A percentile compares a stretch with the other conserved stretches of the same genome.
Conservation (phyloP, 257 asterid species). For the Gynochthodes officinalis region DNA sequence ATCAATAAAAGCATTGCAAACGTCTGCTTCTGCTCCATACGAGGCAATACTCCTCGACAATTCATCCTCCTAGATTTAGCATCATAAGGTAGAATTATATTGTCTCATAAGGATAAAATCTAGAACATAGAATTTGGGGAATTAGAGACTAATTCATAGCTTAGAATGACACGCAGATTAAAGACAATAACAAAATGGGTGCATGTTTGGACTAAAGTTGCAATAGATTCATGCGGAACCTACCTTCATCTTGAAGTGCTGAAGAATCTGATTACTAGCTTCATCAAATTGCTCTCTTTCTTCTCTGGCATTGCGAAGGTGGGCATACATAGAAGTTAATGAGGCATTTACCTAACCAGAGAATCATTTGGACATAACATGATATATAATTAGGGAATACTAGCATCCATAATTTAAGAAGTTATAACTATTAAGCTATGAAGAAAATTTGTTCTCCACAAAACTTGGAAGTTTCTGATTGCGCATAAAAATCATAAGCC, state of each 20-base stretch:
- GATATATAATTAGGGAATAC: neutral
- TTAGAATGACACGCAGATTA: neutral
- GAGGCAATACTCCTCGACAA: constrained; percentile 61
- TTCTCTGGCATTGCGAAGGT: constrained; percentile 75
- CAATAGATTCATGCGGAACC: neutral
- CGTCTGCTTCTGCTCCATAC: constrained; percentile 74
- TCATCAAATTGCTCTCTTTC: constrained; percentile 92
- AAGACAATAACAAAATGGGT: neutral
- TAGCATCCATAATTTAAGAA: neutral
- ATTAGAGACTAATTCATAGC: neutral
- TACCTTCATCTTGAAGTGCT: constrained; percentile 74
- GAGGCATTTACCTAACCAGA: constrained; percentile 54
- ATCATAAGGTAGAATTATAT: constrained; percentile 10
- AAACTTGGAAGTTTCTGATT: neutral
- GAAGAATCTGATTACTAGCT: constrained; percentile 74
- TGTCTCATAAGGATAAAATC: neutral
- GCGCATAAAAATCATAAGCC: neutral
- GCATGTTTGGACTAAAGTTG: constrained; percentile 13
- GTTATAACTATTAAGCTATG: neutral
- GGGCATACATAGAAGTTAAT: constrained; percentile 59
- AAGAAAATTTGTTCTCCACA: neutral
- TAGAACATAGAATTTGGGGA: neutral
- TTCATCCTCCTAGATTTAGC: constrained; percentile 72
- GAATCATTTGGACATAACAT: constrained; percentile 30
- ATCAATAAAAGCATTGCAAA: constrained; percentile 70